Percentiles rank a stretch among this genome's conserved stretches.
Conservation (phyloP, 805 yeast species). For the Lipomyces sp. region DNA sequence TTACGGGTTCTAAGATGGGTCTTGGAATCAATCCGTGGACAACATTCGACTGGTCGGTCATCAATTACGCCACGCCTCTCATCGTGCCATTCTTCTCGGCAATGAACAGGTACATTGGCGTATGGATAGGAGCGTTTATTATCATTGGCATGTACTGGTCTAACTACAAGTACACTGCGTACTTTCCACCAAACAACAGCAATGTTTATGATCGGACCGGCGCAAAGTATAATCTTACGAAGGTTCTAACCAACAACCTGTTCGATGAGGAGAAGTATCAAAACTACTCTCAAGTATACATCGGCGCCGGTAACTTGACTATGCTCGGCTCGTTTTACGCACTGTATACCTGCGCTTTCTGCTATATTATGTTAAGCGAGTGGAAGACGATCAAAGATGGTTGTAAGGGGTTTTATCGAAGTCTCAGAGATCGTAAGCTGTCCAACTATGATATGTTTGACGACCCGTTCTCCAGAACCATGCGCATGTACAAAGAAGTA, state of each 20-base stretch:
- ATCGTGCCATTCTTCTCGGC: slow-evolving; percentile 52
- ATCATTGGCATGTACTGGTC: slow-evolving; percentile 50
- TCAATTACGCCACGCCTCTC: slow-evolving; percentile 44
- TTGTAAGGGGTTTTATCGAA: slow-evolving; percentile 58
- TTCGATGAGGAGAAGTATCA: slow-evolving; percentile 23
- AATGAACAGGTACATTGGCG: slow-evolving; percentile 46
- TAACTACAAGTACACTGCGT: slow-evolving; percentile 56
- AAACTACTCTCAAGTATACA: slow-evolving; percentile 29
- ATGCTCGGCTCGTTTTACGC: slow-evolving; percentile 45
- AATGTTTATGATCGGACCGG: slow-evolving; percentile 52
- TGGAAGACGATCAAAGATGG: slow-evolving; percentile 61
- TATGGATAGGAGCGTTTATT: slow-evolving; percentile 45
- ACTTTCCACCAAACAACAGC: slow-evolving; percentile 57
- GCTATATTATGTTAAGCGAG: slow-evolving; percentile 65
- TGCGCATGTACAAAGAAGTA: slow-evolving; percentile 63
- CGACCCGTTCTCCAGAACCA: slow-evolving; percentile 43
- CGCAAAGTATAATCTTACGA: slow-evolving; percentile 50
- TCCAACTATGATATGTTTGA: slow-evolving; percentile 60
- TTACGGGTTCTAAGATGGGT: slow-evolving; percentile 68
- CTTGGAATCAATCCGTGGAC: slow-evolving; percentile 68
- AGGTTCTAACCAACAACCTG: slow-evolving; percentile 46
- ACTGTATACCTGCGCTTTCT: slow-evolving; percentile 64
- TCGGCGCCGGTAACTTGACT: slow-evolving; percentile 56
- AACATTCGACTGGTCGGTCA: slow-evolving; percentile 61
- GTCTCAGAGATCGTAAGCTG: slow-evolving; percentile 51